Base-by-base conservation (phyloP, 164 flowering plant species). In the Berberis thunbergii region DNA sequence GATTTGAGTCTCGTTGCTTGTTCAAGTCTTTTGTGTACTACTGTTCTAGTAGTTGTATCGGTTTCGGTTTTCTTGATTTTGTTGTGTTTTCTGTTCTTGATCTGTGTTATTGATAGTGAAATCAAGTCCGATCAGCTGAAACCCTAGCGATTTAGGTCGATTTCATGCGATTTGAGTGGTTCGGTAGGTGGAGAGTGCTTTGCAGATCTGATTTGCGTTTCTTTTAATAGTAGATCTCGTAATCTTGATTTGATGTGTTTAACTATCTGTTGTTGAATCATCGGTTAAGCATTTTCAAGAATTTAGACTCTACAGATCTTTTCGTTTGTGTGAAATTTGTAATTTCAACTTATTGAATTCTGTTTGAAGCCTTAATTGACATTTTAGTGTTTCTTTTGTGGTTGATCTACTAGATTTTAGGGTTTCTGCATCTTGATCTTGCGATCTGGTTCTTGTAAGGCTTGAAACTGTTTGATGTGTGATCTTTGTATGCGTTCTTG, bases 231-330 rank as follows among this genome's bases (percentile, higher is more conserved):
- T 48, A 11, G 61, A 59, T 49, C 39, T 57, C 9, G 11, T 57
- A 57, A 61, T 64, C 41, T 62, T 12, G n/a, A 41, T 58, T 69
- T 3, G 59, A 58, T 64, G 26, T 56, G 2, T 41, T 39, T 38
- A 45, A 40, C 13, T 9, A 46, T 61, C 46, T 56, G 46, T 54
- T 26, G 26, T 26, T 26, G 26, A 26, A 26, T 26, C 26, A 26
- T 26, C 26, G 26, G 26, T 26, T 26, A 0, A 26, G 26, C 26
- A 26, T 26, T 26, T 26, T 26, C 26, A 26, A 26, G 26, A 26
- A 26, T 26, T 26, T 26, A 26, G 26, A 26, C 26, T 26, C 26
- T 26, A 26, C 26, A 26, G 26, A 26, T 26, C 26, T 26, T 26
- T 26, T 26, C 26, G 26, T 26, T 26, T 38, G 41, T 40, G 4